A percentile compares a stretch with the other conserved stretches of the same genome.
These are phyloP conservation scores for Penicillium silybi DNA, from an alignment of 495 filamentous ascomycete species.

Conservation along the genomic window DNA sequence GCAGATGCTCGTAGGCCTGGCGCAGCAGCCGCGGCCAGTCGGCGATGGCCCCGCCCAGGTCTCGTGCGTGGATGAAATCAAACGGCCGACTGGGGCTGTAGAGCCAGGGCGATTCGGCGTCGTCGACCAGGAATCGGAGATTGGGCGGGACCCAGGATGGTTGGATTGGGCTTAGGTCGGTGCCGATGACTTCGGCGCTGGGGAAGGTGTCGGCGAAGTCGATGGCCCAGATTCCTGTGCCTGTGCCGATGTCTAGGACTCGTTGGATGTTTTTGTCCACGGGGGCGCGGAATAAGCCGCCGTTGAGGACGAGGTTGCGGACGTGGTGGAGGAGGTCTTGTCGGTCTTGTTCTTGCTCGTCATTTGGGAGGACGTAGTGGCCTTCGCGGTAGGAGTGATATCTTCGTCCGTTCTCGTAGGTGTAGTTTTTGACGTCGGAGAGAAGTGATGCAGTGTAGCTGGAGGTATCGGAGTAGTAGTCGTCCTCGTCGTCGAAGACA, in stretches of 20 bases:
- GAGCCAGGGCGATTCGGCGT: constrained; percentile 48
- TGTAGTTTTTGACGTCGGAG: constrained; percentile 22
- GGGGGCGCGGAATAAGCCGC: constrained; percentile 58
- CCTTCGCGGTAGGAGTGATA: constrained; percentile 67
- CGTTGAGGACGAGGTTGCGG: constrained; percentile 48
- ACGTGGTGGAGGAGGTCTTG: constrained; percentile 50
- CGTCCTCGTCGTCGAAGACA: constrained; percentile 22
- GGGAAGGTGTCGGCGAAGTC: constrained; percentile 56
- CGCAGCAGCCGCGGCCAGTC: constrained; percentile 41
- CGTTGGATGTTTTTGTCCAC: constrained; percentile 52
- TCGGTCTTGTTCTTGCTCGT: constrained; percentile 37
- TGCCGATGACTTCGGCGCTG: constrained; percentile 42
- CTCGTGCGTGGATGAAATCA: constrained; percentile 47
- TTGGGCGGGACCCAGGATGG: constrained; percentile 44
- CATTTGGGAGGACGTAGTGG: constrained; percentile 53
- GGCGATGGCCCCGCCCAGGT: constrained; percentile 41
- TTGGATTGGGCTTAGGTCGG: constrained; percentile 33
- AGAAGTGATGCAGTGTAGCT: constrained; percentile 24
- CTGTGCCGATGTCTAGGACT: constrained; percentile 67
- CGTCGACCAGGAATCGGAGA: constrained; percentile 45
- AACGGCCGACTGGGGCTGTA: constrained; percentile 40
- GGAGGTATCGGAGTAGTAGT: constrained; percentile 21
- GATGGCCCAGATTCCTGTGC: constrained; percentile 62
- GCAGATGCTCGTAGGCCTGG: constrained; percentile 38
- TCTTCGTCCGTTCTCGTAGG: constrained; percentile 58